Evolutionary conservation across 345 rosid genomes (phyloP).

Genomic region (Rhodamnia argentea): DNA sequence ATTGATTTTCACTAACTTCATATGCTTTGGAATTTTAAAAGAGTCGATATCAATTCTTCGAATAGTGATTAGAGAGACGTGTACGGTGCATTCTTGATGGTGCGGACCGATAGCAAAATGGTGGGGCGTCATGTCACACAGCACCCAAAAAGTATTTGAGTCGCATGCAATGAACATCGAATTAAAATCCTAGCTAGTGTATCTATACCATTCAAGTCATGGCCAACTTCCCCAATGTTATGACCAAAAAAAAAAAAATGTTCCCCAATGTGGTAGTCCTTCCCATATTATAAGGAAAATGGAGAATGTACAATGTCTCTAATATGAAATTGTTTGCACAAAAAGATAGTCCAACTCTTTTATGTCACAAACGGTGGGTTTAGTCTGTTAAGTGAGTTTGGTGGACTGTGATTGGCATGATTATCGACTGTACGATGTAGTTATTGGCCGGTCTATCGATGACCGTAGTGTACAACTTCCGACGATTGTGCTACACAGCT

Average conservation of each 20-base stretch:
- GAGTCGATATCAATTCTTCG: neutral
- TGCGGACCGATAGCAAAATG: neutral
- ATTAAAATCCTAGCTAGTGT: neutral
- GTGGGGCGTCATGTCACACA: neutral
- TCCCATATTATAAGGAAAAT: neutral
- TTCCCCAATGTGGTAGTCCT: neutral
- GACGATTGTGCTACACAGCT: neutral
- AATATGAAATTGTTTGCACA: neutral
- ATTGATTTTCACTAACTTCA: neutral
- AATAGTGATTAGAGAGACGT: neutral
- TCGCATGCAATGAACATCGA: neutral
- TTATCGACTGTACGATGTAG: neutral
- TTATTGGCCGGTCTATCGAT: neutral
- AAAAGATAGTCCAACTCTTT: neutral
- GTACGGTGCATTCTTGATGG: neutral
- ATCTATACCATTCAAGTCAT: neutral
- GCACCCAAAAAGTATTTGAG: neutral
- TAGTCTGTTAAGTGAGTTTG: neutral
- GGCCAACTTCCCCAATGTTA: neutral
- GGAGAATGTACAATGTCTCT: neutral
- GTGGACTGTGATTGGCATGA: neutral
- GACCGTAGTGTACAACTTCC: neutral
- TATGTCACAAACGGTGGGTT: neutral
- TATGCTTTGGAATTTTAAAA: neutral
- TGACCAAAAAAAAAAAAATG: too few species aligned